Percentiles rank a stretch among this genome's conserved stretches.
These are phyloP conservation scores for Artomyces pyxidatus DNA, from an alignment of 768 basidiomycete genomes.

Conservation along the genomic window DNA sequence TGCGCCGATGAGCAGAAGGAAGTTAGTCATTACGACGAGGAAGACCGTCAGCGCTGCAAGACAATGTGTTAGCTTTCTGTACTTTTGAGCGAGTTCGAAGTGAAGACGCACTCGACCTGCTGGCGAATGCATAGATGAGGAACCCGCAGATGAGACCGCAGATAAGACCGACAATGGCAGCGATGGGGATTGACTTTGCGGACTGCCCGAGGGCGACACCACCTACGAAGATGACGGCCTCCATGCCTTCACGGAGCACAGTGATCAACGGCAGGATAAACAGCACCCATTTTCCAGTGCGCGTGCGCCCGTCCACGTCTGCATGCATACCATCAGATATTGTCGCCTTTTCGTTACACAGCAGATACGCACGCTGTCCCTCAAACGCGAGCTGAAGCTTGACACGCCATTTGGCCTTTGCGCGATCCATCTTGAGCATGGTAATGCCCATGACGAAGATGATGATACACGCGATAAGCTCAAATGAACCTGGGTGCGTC, in stretches of 20 bases:
- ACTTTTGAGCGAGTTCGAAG: too few species aligned
- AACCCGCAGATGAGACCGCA: conserved; percentile 68
- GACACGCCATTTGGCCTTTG: conserved; percentile 90
- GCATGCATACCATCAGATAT: not conserved
- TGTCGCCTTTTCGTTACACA: not conserved
- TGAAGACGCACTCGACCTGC: conserved; percentile 50
- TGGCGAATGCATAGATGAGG: conserved; percentile 75
- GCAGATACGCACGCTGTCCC: conserved; percentile 35
- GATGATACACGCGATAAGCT: conserved; percentile 65
- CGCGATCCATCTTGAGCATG: conserved; percentile 93
- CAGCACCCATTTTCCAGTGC: conserved; percentile 73
- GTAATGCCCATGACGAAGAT: conserved; percentile 91
- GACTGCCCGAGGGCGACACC: conserved; percentile 83
- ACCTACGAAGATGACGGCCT: conserved; percentile 90
- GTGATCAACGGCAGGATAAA: conserved; percentile 89
- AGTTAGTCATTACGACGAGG: conserved; percentile 85
- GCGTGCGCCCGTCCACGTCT: conserved; percentile 41
- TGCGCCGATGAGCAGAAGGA: conserved; percentile 89
- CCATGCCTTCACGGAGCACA: conserved; percentile 89
- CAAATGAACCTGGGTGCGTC: conserved; percentile 49
- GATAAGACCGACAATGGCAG: conserved; percentile 78
- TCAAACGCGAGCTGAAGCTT: conserved; percentile 80
- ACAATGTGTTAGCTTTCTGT: not conserved
- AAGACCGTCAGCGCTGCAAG: conserved; percentile 68
- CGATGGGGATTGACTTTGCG: conserved; percentile 82